Percentiles rank a stretch among this genome's conserved stretches.
Evolutionary conservation across 805 yeast species (phyloP).

Genomic region (Metschnikowia matae): DNA sequence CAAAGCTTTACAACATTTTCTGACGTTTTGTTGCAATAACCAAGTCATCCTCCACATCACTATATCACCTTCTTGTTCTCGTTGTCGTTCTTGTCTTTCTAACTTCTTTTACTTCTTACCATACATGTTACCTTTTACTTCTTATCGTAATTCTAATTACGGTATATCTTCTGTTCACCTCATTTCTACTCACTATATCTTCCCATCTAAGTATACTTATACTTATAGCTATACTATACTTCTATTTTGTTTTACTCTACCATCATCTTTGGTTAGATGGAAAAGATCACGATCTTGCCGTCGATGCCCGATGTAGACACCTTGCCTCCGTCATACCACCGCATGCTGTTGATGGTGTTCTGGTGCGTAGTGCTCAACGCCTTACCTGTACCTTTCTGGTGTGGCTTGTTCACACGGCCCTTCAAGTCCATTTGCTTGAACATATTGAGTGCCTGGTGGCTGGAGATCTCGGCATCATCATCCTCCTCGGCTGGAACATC

Average conservation of each 20-base stretch:
- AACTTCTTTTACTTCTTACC: not conserved
- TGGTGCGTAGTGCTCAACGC: conserved; percentile 79
- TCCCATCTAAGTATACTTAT: no score
- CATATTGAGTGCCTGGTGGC: conserved; percentile 83
- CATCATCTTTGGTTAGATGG: conserved; percentile 6
- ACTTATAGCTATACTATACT: no score
- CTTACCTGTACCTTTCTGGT: conserved; percentile 25
- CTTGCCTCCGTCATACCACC: conserved; percentile 44
- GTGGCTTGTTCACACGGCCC: conserved; percentile 61
- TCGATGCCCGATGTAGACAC: conserved; percentile 77
- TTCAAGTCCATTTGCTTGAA: conserved; percentile 93
- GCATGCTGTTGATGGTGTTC: conserved; percentile 74
- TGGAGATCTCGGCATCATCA: conserved; percentile 54
- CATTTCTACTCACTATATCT: no score
- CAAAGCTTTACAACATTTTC: conserved; percentile 45
- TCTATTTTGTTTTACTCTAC: not conserved
- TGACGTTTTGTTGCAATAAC: conserved; percentile 23
- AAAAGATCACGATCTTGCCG: conserved; percentile 82
- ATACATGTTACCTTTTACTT: no score
- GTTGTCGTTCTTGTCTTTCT: no score
- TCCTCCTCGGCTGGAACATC: conserved; percentile 45
- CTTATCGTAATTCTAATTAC: no score
- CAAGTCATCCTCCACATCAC: not conserved
- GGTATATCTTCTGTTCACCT: no score
- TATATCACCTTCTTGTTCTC: no score